Percentiles rank a stretch among this genome's conserved stretches.
These are phyloP conservation scores for Fonsecaea pedrosoi DNA, from an alignment of 2,329 filamentous ascomycete genomes.

Conservation along the genomic window DNA sequence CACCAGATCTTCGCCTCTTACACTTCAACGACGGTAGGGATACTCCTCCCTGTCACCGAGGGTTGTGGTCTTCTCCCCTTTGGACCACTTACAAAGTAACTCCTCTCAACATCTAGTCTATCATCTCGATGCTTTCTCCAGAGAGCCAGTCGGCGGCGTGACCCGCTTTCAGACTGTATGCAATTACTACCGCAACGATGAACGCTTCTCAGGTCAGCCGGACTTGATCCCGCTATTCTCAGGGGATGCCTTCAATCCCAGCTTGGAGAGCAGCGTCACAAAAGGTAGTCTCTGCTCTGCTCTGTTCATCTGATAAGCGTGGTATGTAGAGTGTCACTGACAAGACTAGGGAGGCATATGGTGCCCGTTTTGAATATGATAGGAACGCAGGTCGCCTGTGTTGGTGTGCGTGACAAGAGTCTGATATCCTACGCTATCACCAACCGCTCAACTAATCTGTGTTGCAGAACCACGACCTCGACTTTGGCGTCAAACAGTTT, in stretches of 20 bases:
- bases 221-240: slow-evolving; percentile 81
- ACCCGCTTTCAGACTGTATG: slow-evolving; percentile 79
- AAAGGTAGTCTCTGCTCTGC: slow-evolving; percentile 63
- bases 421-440: not conserved
- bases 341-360: slow-evolving; percentile 70
- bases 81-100: slow-evolving; percentile 4
- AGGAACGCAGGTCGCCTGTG: slow-evolving; percentile 78
- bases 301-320: not conserved
- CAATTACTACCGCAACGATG: slow-evolving; percentile 72
- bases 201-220: slow-evolving; percentile 68
- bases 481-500: slow-evolving; percentile 87
- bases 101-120: slow-evolving; percentile 64
- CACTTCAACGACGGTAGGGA: slow-evolving; percentile 77
- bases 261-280: slow-evolving; percentile 84
- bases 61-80: not conserved
- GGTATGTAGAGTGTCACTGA: slow-evolving; percentile 19
- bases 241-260: slow-evolving; percentile 91
- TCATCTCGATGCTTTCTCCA: slow-evolving; percentile 68
- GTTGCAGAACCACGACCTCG: slow-evolving; percentile 82
- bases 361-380: slow-evolving; percentile 80
- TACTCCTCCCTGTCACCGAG: not conserved
- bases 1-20: slow-evolving; percentile 77
- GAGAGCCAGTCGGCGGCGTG: slow-evolving; percentile 74
- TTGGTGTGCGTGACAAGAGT: slow-evolving; percentile 67
- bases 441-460: not conserved